Evolutionary conservation across 495 filamentous ascomycete species (phyloP).

Genomic region (Daldinia concentrica): DNA sequence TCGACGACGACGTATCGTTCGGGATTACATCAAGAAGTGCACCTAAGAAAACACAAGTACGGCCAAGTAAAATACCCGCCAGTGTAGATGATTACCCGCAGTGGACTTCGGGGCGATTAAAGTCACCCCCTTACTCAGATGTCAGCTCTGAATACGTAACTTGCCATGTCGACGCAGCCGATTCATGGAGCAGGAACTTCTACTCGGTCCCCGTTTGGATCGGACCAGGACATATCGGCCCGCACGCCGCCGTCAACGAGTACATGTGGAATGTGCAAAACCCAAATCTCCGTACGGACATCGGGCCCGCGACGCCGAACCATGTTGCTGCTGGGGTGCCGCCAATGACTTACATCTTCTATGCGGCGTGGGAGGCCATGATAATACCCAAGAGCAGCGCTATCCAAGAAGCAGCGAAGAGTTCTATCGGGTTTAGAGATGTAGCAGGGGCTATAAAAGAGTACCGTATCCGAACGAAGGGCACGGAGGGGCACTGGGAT

Average conservation of each 20-base stretch:
- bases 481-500: constrained; percentile 43
- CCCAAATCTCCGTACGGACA: constrained; percentile 33
- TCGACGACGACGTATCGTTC: constrained; percentile 37
- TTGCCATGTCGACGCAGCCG: constrained; percentile 24
- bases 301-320: constrained; percentile 51
- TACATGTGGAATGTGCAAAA: constrained; percentile 52
- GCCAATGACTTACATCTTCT: constrained; percentile 46
- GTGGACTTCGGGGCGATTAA: constrained; percentile 42
- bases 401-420: constrained; percentile 38
- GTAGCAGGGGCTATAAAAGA: constrained; percentile 51
- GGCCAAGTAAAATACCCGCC: background rate
- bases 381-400: constrained; percentile 28
- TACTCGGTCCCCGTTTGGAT: constrained; percentile 51
- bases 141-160: constrained; percentile 36
- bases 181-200: constrained; percentile 39
- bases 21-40: constrained; percentile 13
- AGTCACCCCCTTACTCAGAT: constrained; percentile 43
- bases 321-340: constrained; percentile 56
- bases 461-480: constrained; percentile 47
- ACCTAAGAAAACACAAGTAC: background rate
- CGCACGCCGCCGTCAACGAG: constrained; percentile 46
- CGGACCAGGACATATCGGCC: constrained; percentile 42
- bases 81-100: constrained; percentile 8
- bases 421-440: constrained; percentile 46
- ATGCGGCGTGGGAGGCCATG: constrained; percentile 55